Base-by-base conservation (phyloP, 805 yeast species). In the Candida schatavii region DNA sequence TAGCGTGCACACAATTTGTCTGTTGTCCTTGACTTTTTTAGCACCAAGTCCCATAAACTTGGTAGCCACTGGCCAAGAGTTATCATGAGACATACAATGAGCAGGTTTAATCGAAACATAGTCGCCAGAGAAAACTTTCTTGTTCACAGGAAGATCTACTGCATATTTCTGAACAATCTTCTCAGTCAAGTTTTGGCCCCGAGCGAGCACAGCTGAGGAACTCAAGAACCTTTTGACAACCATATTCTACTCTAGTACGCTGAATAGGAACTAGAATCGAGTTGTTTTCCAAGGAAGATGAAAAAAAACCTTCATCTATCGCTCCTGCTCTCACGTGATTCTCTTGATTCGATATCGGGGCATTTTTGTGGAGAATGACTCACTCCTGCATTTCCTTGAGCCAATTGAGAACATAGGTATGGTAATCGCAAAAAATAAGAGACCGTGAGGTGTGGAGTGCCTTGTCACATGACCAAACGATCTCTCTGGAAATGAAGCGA, bases 41-140 rank as follows among this genome's bases (percentile, higher is more conserved):
- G 97, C 97, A 1, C 99, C 99, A 28, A 93, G 75, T 4, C 96
- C 96, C 82, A 79, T 88, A 70, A 93, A 93, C 68, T 93, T 93
- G 58, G 91, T 75, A 0, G 99, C 99, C 14, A 93, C 97, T 0
- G 99, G 99, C 99, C 99, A 95, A 34, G 97, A 84, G 67, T 93
- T 93, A 65, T 93, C 99, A 64, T 93, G 99, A 13, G 98, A 88
- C 99, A 93, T 93, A 64, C 97, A 95, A 69, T 93, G 96, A 2
- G 96, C 91, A 3, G 99, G 99, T 55, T 72, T 77, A 59, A 93
- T 91, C 2, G 96, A 80, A 39, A 95, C 98, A 66, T 90, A 93
- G 68, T 93, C 99, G 11, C 98, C 99, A 36, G 88, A 75, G 54
- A 73, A 81, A 28, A 93, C 96, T 41, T 70, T 59, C 61, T 93